phyloP scores from a whole-genome alignment of 768 basidiomycete species.

The Fibroporia radiculosa region DNA sequence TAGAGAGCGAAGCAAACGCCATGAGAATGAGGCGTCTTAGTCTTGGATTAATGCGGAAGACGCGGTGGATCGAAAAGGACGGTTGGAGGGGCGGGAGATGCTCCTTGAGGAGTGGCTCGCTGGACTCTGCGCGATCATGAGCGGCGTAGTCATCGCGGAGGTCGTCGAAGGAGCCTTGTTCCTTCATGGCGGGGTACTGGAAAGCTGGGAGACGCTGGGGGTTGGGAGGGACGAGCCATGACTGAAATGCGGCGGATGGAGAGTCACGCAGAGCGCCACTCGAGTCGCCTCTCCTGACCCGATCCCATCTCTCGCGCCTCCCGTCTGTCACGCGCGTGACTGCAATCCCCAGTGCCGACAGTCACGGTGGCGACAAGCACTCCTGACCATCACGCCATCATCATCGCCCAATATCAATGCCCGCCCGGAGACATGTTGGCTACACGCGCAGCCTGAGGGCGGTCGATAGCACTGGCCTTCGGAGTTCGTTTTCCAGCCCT shows the following conservation, averaged over 20 bases:
- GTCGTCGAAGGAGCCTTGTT: constrained; percentile 1
- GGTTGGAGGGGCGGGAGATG: constrained; percentile 12
- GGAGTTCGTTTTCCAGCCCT: too few species aligned
- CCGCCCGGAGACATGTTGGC: too few species aligned
- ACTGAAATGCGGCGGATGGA: not conserved
- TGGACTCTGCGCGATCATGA: constrained; percentile 16
- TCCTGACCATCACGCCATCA: too few species aligned
- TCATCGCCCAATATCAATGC: too few species aligned
- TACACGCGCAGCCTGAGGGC: too few species aligned
- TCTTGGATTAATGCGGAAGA: not conserved
- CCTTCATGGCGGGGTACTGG: constrained; percentile 6
- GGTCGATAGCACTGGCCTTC: too few species aligned
- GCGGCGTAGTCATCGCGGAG: not conserved
- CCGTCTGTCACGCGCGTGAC: too few species aligned
- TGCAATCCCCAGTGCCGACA: too few species aligned
- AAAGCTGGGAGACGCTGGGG: not conserved
- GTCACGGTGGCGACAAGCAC: too few species aligned
- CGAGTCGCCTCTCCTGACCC: too few species aligned
- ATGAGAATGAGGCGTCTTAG: constrained; percentile 17
- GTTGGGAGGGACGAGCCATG: not conserved
- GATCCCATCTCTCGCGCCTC: too few species aligned
- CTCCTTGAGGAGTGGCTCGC: constrained; percentile 19
- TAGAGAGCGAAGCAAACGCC: constrained; percentile 22
- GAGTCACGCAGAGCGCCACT: not conserved
- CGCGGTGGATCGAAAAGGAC: constrained; percentile 3